A percentile compares a stretch with the other conserved stretches of the same genome.
Evolutionary conservation across 2,329 filamentous ascomycete species (phyloP).

Genomic region (Lomentospora prolificans): DNA sequence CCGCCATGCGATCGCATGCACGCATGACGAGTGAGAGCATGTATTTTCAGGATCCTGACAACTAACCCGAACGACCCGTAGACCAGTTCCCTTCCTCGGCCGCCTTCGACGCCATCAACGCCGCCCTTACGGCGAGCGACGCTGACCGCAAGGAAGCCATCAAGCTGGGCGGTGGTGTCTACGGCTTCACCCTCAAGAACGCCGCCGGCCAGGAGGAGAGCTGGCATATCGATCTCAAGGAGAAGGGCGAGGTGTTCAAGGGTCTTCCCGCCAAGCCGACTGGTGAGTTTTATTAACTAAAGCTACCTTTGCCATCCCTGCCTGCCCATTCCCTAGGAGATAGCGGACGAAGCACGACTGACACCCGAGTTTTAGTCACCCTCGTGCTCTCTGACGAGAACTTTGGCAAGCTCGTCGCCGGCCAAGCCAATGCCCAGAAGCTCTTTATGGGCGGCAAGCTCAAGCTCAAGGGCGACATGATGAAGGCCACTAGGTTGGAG

Average conservation of each 20-base stretch:
- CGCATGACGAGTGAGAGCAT: too few relatives aligned
- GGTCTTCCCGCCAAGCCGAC: constrained; percentile 73
- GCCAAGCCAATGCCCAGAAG: constrained; percentile 88
- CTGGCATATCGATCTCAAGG: constrained; percentile 95
- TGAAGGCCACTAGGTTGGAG: constrained; percentile 98
- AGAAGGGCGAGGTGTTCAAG: constrained; percentile 71
- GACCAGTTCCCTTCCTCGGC: constrained; percentile 81
- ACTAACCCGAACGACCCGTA: too few relatives aligned
- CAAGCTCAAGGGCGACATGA: constrained; percentile 95
- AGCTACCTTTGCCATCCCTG: too few relatives aligned
- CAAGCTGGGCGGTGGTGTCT: constrained; percentile 78
- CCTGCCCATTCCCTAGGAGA: too few relatives aligned
- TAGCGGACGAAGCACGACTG: too few relatives aligned
- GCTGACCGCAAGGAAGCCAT: constrained; percentile 77
- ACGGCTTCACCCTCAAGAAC: constrained; percentile 92
- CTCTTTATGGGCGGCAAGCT: constrained; percentile 98
- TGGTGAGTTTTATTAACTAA: constrained; percentile 54
- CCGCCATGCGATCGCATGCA: neutral
- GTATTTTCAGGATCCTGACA: too few relatives aligned
- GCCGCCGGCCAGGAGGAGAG: constrained; percentile 63
- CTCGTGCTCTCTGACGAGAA: constrained; percentile 75
- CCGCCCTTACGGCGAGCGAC: constrained; percentile 56
- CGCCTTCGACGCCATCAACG: constrained; percentile 83
- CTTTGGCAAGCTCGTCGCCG: constrained; percentile 71
- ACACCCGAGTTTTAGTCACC: constrained; percentile 59